A percentile compares a stretch with the other conserved stretches of the same genome.
These are phyloP conservation scores for Saitozyma podzolica DNA, from an alignment of 768 basidiomycete species.

Conservation along the genomic window DNA sequence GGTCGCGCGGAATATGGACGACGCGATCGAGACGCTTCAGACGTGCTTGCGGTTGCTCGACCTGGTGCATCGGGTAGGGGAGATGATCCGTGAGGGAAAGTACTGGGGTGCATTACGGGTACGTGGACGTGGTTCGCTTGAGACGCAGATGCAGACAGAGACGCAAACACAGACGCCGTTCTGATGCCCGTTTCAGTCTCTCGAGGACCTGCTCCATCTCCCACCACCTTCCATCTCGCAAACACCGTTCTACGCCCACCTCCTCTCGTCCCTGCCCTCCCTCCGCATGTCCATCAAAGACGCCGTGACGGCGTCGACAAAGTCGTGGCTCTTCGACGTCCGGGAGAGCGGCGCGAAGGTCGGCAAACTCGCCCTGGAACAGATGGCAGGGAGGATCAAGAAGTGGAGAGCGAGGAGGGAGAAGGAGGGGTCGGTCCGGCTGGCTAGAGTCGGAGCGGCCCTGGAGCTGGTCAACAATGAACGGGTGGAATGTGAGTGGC, in stretches of 20 bases:
- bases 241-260: constrained; percentile 88
- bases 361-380: constrained; percentile 81
- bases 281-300: constrained; percentile 85
- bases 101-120: constrained; percentile 97
- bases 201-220: constrained; percentile 91
- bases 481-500: constrained; percentile 81
- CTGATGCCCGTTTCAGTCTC: constrained; percentile 61
- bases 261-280: constrained; percentile 87
- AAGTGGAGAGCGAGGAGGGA: constrained; percentile 82
- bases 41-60: constrained; percentile 89
- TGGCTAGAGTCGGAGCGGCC: constrained; percentile 81
- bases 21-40: constrained; percentile 93
- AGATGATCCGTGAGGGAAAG: constrained; percentile 89
- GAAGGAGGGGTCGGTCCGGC: constrained; percentile 73
- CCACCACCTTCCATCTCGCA: constrained; percentile 84
- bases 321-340: constrained; percentile 95
- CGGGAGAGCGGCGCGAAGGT: constrained; percentile 82
- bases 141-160: too few relatives aligned
- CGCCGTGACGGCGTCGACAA: constrained; percentile 89
- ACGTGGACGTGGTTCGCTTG: constrained; percentile 52
- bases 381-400: constrained; percentile 78
- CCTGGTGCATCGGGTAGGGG: constrained; percentile 83
- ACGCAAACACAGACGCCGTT: background rate
- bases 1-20: constrained; percentile 90
- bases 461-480: constrained; percentile 91